Percentiles rank a stretch among this genome's conserved stretches.
phyloP scores from a whole-genome alignment of 2,329 filamentous ascomycete genomes.

The Epichloe amarillans region DNA sequence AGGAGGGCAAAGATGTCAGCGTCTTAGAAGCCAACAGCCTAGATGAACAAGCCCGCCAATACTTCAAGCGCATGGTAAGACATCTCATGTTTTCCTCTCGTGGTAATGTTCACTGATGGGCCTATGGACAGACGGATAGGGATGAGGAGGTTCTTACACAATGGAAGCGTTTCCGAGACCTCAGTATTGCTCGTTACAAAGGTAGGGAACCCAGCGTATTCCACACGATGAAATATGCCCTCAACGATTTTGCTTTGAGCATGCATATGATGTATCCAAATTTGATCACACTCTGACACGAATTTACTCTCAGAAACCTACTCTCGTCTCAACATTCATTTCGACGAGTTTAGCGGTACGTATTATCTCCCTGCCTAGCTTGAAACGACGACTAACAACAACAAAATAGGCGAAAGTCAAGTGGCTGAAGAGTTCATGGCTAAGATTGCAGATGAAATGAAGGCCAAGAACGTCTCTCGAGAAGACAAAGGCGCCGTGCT shows the following conservation, averaged over 20 bases:
- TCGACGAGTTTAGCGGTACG: constrained; percentile 45
- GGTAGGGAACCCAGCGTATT: constrained; percentile 5
- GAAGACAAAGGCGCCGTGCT: constrained; percentile 61
- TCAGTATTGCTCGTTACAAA: constrained; percentile 54
- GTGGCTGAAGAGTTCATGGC: constrained; percentile 56
- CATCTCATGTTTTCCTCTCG: not conserved
- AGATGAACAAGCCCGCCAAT: constrained; percentile 62
- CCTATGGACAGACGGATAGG: constrained; percentile 36
- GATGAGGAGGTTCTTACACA: constrained; percentile 45
- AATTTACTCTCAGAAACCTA: constrained; percentile 37
- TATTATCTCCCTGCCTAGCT: not conserved
- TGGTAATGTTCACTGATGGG: not conserved
- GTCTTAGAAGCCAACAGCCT: constrained; percentile 40
- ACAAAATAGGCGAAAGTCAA: constrained; percentile 55
- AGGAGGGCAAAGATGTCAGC: constrained; percentile 36
- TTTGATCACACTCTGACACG: not conserved
- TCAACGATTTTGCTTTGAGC: not conserved
- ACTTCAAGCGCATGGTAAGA: constrained; percentile 50
- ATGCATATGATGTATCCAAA: not conserved
- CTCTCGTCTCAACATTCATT: constrained; percentile 55
- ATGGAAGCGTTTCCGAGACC: constrained; percentile 53
- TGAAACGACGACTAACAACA: not conserved
- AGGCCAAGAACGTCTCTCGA: constrained; percentile 50
- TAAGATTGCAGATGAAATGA: constrained; percentile 45
- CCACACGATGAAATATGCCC: not conserved